Conservation (phyloP, 2,329 filamentous ascomycete genomes). For the Colletotrichum caudatum region DNA sequence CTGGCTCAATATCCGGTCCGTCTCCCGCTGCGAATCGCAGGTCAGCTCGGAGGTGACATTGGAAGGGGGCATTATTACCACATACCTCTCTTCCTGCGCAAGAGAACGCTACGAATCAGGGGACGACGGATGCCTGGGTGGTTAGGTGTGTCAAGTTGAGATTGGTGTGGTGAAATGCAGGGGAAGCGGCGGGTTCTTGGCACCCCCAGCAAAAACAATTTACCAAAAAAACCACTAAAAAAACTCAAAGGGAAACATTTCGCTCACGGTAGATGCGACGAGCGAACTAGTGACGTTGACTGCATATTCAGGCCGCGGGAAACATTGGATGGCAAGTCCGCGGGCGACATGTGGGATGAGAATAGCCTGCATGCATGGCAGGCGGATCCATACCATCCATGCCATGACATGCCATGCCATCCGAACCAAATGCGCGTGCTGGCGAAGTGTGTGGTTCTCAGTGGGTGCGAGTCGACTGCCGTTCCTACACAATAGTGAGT, state of each 20-base stretch:
- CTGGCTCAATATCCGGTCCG: not conserved
- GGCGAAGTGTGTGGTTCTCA: not conserved
- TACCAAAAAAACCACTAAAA: no score
- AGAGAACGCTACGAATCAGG: not conserved
- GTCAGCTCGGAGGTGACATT: not conserved
- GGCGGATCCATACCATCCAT: constrained; percentile 33
- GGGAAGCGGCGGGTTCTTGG: constrained; percentile 37
- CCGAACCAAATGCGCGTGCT: not conserved
- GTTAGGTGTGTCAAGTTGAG: constrained; percentile 5
- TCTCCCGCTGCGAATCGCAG: not conserved
- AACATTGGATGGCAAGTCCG: constrained; percentile 9
- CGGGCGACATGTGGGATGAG: constrained; percentile 30
- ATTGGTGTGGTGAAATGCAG: constrained; percentile 36
- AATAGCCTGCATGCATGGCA: not conserved
- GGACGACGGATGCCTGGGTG: not conserved
- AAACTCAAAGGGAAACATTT: constrained; percentile 20
- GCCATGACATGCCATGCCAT: not conserved
- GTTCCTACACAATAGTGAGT: not conserved
- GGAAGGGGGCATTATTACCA: not conserved
- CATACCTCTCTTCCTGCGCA: not conserved
- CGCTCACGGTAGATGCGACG: not conserved
- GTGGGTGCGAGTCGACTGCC: not conserved
- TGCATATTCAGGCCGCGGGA: not conserved
- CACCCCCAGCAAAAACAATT: constrained; percentile 8
- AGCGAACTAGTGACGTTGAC: not conserved